Conservation (phyloP, 108 stramenopile species). For the Pseudonitzschia multistriata region DNA sequence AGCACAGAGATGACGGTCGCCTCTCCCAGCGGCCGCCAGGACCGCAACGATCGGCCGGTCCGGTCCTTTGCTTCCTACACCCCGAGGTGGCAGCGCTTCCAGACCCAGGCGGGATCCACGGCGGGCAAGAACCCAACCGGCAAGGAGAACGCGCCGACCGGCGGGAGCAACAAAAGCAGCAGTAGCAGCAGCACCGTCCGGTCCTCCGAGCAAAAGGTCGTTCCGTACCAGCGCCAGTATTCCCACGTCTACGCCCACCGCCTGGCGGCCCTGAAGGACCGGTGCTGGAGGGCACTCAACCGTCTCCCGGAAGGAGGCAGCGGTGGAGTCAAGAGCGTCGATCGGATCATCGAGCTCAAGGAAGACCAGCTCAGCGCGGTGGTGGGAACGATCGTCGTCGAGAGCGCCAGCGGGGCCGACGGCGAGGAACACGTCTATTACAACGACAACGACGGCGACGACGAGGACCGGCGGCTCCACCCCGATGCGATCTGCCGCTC, state of each 20-base stretch:
- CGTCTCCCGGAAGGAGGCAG: background rate
- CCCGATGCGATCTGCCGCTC: slow-evolving; percentile 41
- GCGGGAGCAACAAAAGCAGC: background rate
- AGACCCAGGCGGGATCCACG: background rate
- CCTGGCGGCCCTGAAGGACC: slow-evolving; percentile 43
- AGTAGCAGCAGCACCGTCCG: slow-evolving; percentile 1
- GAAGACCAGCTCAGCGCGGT: slow-evolving; percentile 60
- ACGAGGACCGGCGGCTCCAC: slow-evolving; percentile 29
- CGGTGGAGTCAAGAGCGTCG: slow-evolving; percentile 25
- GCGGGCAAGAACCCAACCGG: slow-evolving; percentile 4
- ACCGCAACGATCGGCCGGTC: slow-evolving; percentile 8
- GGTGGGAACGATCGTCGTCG: slow-evolving; percentile 74
- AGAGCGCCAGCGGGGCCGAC: background rate
- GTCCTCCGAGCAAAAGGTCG: slow-evolving; percentile 14
- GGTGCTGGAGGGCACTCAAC: slow-evolving; percentile 48
- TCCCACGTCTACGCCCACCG: slow-evolving; percentile 80
- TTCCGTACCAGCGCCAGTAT: slow-evolving; percentile 80
- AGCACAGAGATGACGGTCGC: too few species aligned
- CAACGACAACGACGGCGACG: slow-evolving; percentile 28
- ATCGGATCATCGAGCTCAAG: slow-evolving; percentile 69
- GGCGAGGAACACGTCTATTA: background rate
- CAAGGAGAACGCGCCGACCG: background rate
- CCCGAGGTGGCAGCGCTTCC: slow-evolving; percentile 66
- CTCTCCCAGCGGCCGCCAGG: too few species aligned
- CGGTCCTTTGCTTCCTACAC: slow-evolving; percentile 29